Evolutionary conservation across 2,329 filamentous ascomycete species (phyloP).

Genomic region (Xylaria digitata): DNA sequence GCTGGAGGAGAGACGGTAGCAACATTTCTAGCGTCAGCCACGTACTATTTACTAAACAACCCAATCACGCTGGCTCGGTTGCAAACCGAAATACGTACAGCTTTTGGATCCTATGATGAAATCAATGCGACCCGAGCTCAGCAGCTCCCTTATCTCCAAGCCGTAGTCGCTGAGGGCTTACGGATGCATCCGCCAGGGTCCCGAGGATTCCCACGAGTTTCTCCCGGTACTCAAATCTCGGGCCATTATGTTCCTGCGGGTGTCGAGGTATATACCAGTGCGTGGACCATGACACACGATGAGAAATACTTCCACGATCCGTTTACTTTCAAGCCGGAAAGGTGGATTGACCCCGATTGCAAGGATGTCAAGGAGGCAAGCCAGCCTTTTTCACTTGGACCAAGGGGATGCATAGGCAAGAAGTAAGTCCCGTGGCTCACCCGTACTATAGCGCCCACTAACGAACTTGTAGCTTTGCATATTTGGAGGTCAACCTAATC

Average conservation of each 20-base stretch:
- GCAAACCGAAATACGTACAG: constrained; percentile 47
- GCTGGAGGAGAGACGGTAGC: constrained; percentile 63
- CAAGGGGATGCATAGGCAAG: background rate
- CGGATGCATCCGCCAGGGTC: constrained; percentile 6
- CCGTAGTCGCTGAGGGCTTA: constrained; percentile 48
- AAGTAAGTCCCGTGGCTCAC: background rate
- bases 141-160: constrained; percentile 49
- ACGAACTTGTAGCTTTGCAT: background rate
- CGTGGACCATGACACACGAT: background rate
- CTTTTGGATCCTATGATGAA: constrained; percentile 45
- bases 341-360: background rate
- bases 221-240: background rate
- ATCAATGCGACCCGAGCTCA: constrained; percentile 44
- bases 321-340: background rate
- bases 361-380: background rate
- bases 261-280: background rate
- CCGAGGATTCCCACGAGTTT: background rate
- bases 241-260: background rate
- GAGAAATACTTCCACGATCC: background rate
- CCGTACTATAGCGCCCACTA: too few species aligned
- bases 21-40: constrained; percentile 52
- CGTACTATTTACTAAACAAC: constrained; percentile 49
- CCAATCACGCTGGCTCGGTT: constrained; percentile 37
- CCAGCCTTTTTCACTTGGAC: background rate
- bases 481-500: background rate